A percentile compares a stretch with the other conserved stretches of the same genome.
phyloP scores from a whole-genome alignment of 108 stramenopile species.

The Fistulifera pelliculosa region DNA sequence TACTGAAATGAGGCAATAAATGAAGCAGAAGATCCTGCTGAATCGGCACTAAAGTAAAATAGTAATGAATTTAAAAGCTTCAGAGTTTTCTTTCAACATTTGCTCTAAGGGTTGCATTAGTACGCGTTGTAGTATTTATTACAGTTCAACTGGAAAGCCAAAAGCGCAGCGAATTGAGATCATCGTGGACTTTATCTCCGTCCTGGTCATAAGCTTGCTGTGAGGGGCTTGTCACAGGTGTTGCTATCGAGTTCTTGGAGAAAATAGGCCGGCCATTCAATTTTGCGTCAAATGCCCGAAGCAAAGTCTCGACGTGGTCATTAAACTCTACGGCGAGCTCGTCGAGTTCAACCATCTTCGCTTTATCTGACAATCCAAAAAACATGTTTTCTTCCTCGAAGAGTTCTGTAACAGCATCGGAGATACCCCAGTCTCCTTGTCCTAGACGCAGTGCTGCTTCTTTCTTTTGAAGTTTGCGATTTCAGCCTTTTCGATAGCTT shows the following conservation, averaged over 20 bases:
- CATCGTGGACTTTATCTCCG: conserved; percentile 11
- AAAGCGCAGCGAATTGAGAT: conserved; percentile 63
- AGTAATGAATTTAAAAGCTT: neutral
- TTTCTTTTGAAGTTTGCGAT: conserved; percentile 42
- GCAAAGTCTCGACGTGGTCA: conserved; percentile 32
- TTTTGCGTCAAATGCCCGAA: conserved; percentile 40
- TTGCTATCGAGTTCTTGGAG: conserved; percentile 11
- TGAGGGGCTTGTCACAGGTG: conserved; percentile 1
- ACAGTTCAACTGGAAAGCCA: conserved; percentile 78
- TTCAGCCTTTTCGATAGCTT: conserved; percentile 52
- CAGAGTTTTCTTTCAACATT: too few relatives aligned
- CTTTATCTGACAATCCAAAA: conserved; percentile 51
- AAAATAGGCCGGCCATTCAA: conserved; percentile 38
- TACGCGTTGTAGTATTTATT: conserved; percentile 56
- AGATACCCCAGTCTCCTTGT: conserved; percentile 75
- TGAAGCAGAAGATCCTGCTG: neutral
- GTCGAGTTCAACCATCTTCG: conserved; percentile 41
- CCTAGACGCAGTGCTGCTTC: conserved; percentile 49
- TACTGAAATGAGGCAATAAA: neutral
- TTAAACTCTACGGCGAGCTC: conserved; percentile 44
- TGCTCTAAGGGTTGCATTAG: too few relatives aligned
- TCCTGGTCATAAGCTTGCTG: conserved; percentile 9
- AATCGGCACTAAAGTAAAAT: neutral
- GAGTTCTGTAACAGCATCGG: conserved; percentile 37
- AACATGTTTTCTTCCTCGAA: conserved; percentile 45